Conservation (phyloP, 208 protist genomes). For the Leishmania turanica region DNA sequence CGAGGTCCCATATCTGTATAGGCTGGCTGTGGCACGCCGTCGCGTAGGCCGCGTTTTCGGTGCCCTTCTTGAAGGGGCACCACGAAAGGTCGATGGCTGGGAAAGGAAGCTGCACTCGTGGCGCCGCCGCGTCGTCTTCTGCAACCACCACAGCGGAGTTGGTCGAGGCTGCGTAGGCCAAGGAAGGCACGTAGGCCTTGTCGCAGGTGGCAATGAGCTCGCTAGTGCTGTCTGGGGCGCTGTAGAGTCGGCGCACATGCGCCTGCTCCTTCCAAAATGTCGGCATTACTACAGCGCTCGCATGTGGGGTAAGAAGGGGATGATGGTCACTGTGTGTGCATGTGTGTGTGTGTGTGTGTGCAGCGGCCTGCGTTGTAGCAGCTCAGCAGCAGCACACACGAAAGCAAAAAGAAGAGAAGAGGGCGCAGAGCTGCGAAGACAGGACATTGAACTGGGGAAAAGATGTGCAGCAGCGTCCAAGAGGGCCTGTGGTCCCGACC, state of each 20-base stretch:
- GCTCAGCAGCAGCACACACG: neutral
- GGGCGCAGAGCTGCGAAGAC: neutral
- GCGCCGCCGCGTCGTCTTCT: constrained; percentile 10
- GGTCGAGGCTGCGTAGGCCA: constrained; percentile 11
- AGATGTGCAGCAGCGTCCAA: neutral
- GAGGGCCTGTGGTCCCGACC: neutral
- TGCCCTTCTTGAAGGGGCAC: constrained; percentile 74
- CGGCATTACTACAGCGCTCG: neutral
- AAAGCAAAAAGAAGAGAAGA: neutral
- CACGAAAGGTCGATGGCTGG: constrained; percentile 75
- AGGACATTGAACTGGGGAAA: neutral
- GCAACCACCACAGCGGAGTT: neutral
- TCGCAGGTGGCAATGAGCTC: constrained; percentile 57
- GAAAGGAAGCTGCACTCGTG: constrained; percentile 59
- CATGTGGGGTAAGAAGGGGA: neutral
- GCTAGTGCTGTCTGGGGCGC: constrained; percentile 51
- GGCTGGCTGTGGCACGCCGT: constrained; percentile 57
- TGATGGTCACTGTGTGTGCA: neutral
- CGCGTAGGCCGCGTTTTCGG: constrained; percentile 54
- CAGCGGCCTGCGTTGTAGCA: neutral
- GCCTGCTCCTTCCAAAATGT: constrained; percentile 6
- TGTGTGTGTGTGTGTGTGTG: neutral
- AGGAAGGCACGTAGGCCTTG: constrained; percentile 21
- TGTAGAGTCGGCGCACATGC: constrained; percentile 57
- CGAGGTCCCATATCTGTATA: constrained; percentile 80